A percentile compares a stretch with the other conserved stretches of the same genome.
These are phyloP conservation scores for Malania oleifera DNA, from an alignment of 164 flowering plant genomes.

Conservation along the genomic window DNA sequence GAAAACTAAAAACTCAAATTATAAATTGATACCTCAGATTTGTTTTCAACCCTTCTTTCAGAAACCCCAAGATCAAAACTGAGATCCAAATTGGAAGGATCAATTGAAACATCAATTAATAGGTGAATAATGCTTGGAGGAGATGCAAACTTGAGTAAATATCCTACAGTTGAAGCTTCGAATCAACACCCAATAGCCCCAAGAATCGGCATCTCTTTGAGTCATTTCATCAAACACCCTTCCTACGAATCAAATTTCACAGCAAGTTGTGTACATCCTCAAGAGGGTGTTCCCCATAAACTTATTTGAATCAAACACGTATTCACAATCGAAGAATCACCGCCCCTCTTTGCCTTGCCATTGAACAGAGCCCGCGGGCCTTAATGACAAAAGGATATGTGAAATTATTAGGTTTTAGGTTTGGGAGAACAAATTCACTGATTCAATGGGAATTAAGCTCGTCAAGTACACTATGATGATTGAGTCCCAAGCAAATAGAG, in stretches of 20 bases:
- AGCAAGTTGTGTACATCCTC: conserved; percentile 40
- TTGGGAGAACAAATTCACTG: conserved; percentile 26
- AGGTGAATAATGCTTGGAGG: too few relatives aligned
- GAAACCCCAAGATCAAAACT: too few relatives aligned
- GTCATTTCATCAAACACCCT: conserved; percentile 55
- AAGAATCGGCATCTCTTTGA: conserved; percentile 48
- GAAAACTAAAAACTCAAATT: too few relatives aligned
- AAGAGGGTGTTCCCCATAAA: conserved; percentile 45
- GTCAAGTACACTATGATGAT: conserved; percentile 34
- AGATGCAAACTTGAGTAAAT: too few relatives aligned
- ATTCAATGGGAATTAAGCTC: conserved; percentile 30
- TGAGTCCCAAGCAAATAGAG: conserved; percentile 44
- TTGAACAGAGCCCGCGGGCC: conserved; percentile 35
- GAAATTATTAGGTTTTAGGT: conserved; percentile 39
- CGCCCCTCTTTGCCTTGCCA: conserved; percentile 27
- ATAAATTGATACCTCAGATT: too few relatives aligned
- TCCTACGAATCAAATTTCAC: conserved; percentile 24
- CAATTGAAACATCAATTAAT: too few relatives aligned
- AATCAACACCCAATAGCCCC: too few relatives aligned
- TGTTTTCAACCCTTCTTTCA: too few relatives aligned
- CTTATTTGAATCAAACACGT: conserved; percentile 28
- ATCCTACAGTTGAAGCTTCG: too few relatives aligned
- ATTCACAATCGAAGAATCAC: conserved; percentile 37
- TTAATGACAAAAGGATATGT: conserved; percentile 48
- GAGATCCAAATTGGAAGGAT: too few relatives aligned